A percentile compares a stretch with the other conserved stretches of the same genome.
Evolutionary conservation across 257 asterid species (phyloP).

Genomic region (Salvia miltiorrhiza): DNA sequence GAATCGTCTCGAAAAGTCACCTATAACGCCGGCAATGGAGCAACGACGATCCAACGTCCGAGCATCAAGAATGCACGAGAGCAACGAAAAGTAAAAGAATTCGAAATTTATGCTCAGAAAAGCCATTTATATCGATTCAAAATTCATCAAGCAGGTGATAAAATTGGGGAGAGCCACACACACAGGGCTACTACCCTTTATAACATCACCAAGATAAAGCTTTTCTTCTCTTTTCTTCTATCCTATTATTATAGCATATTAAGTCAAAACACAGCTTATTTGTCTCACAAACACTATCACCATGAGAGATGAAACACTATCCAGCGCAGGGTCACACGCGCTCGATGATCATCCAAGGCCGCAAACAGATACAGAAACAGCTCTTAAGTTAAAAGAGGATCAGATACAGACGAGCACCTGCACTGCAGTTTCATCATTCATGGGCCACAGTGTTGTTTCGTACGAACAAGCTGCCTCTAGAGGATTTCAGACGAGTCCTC

Average conservation of each 20-base stretch:
- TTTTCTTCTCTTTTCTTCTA: neutral
- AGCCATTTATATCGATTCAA: slow-evolving; percentile 30
- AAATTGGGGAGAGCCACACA: slow-evolving; percentile 61
- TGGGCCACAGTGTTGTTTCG: slow-evolving; percentile 29
- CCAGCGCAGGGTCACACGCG: slow-evolving; percentile 27
- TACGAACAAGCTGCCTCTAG: slow-evolving; percentile 34
- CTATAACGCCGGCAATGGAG: no score
- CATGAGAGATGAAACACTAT: slow-evolving; percentile 45
- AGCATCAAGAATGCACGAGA: neutral
- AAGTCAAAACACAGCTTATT: slow-evolving; percentile 8
- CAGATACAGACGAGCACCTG: slow-evolving; percentile 25
- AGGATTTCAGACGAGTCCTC: slow-evolving; percentile 34
- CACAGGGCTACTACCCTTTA: slow-evolving; percentile 57
- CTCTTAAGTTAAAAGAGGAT: slow-evolving; percentile 45
- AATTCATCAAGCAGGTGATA: slow-evolving; percentile 28
- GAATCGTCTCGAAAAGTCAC: no score
- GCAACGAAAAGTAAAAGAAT: neutral
- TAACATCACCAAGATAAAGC: slow-evolving; percentile 24
- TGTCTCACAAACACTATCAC: slow-evolving; percentile 14
- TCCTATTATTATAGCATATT: slow-evolving; percentile 15
- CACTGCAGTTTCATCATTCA: slow-evolving; percentile 44
- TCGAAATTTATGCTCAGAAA: neutral
- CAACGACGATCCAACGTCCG: no score
- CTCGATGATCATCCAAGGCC: slow-evolving; percentile 38
- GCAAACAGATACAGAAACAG: slow-evolving; percentile 48